phyloP scores from a whole-genome alignment of 1,139 yeast species.

The Pichia sp. region DNA sequence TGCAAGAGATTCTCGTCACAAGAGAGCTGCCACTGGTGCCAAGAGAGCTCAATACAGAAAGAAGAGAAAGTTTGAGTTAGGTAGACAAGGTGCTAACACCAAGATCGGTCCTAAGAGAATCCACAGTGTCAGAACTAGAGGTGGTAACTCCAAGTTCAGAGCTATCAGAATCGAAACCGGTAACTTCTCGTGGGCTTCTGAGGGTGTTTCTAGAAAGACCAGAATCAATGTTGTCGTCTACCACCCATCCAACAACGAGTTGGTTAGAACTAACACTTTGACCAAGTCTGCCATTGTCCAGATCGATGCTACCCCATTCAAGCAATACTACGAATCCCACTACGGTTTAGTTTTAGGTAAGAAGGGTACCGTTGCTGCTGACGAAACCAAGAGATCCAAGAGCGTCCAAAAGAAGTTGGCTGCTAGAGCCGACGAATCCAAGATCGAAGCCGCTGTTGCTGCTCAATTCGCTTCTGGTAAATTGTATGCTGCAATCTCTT shows the following conservation, averaged over 20 bases:
- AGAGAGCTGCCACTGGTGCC: slow-evolving; percentile 99
- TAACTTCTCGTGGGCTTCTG: slow-evolving; percentile 99
- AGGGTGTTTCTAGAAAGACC: slow-evolving; percentile 98
- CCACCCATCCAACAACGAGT: slow-evolving; percentile 99
- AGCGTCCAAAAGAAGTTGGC: slow-evolving; percentile 89
- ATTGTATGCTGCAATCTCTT: slow-evolving; percentile 96
- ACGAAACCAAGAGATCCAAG: slow-evolving; percentile 63
- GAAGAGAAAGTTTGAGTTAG: slow-evolving; percentile 99
- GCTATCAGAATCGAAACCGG: slow-evolving; percentile 99
- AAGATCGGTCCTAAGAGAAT: slow-evolving; percentile 98
- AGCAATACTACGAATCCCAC: slow-evolving; percentile 98
- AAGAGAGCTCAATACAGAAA: slow-evolving; percentile 99
- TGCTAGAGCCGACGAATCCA: slow-evolving; percentile 79
- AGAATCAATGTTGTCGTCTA: slow-evolving; percentile 96
- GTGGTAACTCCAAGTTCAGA: slow-evolving; percentile 99
- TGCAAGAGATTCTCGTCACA: slow-evolving; percentile 99
- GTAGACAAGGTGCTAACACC: slow-evolving; percentile 99
- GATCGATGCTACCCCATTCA: slow-evolving; percentile 99
- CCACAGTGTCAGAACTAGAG: slow-evolving; percentile 99
- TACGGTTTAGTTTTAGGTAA: slow-evolving; percentile 94
- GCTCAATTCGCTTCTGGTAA: slow-evolving; percentile 98
- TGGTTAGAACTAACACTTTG: slow-evolving; percentile 99
- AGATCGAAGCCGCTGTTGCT: slow-evolving; percentile 87
- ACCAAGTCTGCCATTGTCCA: slow-evolving; percentile 99
- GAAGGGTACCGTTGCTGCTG: slow-evolving; percentile 46